Conservation (phyloP, 2,329 filamentous ascomycete species). For the Hypoxylon sp. region DNA sequence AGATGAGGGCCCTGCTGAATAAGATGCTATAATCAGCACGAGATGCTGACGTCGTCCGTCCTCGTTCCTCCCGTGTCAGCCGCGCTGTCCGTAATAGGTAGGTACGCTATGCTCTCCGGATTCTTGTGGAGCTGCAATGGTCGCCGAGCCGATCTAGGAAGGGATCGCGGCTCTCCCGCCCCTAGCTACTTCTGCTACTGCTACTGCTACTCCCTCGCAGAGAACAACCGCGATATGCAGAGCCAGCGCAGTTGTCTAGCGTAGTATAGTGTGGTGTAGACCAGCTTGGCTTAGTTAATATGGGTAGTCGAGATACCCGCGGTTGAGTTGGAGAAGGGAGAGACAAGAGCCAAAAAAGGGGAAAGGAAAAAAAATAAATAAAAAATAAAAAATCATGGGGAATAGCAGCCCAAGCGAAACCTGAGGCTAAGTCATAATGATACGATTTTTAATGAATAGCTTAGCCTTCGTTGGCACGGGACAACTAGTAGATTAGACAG, state of each 20-base stretch:
- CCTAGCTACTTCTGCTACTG: conserved; percentile 1
- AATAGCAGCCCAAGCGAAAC: conserved; percentile 6
- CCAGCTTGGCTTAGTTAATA: conserved; percentile 3
- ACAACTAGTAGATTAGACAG: conserved; percentile 28
- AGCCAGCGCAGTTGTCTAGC: conserved; percentile 3
- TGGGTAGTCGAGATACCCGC: conserved; percentile 32
- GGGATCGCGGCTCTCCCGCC: conserved; percentile 40
- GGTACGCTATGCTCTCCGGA: conserved; percentile 39
- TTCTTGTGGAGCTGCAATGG: conserved; percentile 32
- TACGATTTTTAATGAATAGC: conserved; percentile 38
- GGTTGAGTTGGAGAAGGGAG: conserved; percentile 11
- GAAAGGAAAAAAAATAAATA: conserved; percentile 5
- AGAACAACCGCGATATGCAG: conserved; percentile 35
- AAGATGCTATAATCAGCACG: conserved; percentile 36
- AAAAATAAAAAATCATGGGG: neutral
- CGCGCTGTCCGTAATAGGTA: conserved; percentile 45
- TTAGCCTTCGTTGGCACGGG: conserved; percentile 19
- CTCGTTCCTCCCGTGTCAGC: conserved; percentile 20
- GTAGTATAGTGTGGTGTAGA: conserved; percentile 1
- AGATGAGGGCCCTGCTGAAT: conserved; percentile 27
- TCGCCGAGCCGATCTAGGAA: conserved; percentile 44
- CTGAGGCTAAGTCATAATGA: conserved; percentile 40
- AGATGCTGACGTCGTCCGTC: conserved; percentile 36
- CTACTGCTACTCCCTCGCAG: conserved; percentile 11
- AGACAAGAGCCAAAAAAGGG: neutral